Base-by-base conservation (phyloP, 352 stramenopile genomes). In the Phytophthora brassicae region DNA sequence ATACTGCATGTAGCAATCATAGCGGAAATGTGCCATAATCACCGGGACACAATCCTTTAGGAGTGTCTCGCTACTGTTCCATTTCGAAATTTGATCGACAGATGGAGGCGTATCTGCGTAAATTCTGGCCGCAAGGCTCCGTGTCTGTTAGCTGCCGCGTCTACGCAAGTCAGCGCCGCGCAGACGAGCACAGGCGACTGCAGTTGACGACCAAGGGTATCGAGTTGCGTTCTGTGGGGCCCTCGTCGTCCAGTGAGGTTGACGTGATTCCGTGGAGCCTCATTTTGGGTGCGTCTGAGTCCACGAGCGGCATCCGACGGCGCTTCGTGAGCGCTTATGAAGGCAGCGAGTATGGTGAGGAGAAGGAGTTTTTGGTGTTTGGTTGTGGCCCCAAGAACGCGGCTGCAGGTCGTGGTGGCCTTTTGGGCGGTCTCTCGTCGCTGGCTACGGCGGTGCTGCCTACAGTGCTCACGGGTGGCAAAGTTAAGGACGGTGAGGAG, bases 211-310 rank as follows among this genome's bases (percentile, higher is more conserved):
- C 41, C 45, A 63, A 66, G 7, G 73, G 76, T 45, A 57, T 86
- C 24, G 73, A 86, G 60, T 33, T 86, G 39, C 43, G 50, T 39
- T 36, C 41, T 33, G 51, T 61, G 13, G 47, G 44, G 45, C 7
- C 31, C 28, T 19, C 45, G 2, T 45, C 56, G 13, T 36, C 51
- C 7, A 52, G 23, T 0, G 44, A 53, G 43, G 19, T 35, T 3
- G 76, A 77, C 16, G 44, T 81, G 29, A 74, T 86, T 47, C 60
- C 64, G n/a, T 89, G 77, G 79, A 13, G 14, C 16, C 70, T 72
- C 17, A 56, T 87, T 3, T 45, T 89, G 28, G 79, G 79, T 14
- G 75, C 77, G 2, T 62, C 66, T 8, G 62, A 79, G 31, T 62
- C 69, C 26, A 70, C 66, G 11, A 56, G 50, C 8, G 64, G 19